Evolutionary conservation across 2,329 filamentous ascomycete genomes (phyloP).

Genomic region (Aspergillus pseudonomiae): DNA sequence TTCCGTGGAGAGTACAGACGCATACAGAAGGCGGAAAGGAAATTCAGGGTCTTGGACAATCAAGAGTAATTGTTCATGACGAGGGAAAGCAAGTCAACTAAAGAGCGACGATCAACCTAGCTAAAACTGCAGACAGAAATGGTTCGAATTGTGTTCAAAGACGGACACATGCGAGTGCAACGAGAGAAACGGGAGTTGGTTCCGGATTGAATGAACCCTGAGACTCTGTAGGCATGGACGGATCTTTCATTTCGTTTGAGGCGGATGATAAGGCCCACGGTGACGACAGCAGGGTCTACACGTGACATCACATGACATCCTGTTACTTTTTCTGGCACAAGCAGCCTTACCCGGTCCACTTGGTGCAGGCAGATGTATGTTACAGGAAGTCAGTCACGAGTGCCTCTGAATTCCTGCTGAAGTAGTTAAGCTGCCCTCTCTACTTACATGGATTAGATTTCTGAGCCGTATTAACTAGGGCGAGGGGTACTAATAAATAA

Average conservation of each 20-base stretch:
- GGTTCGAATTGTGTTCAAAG: neutral
- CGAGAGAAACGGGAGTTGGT: neutral
- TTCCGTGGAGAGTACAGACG: slow-evolving; percentile 20
- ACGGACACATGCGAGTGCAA: slow-evolving; percentile 1
- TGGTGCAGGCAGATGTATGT: neutral
- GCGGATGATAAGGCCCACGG: slow-evolving; percentile 15
- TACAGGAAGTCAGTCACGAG: neutral
- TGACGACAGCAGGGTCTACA: slow-evolving; percentile 16
- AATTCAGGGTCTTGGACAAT: slow-evolving; percentile 5
- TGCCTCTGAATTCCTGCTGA: neutral
- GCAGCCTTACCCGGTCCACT: slow-evolving; percentile 1
- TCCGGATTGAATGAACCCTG: neutral
- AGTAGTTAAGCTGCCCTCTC: neutral
- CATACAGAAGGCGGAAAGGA: slow-evolving; percentile 12
- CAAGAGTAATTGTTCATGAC: slow-evolving; percentile 5
- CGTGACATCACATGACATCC: slow-evolving; percentile 10
- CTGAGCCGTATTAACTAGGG: neutral
- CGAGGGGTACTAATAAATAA: neutral
- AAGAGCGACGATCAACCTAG: neutral
- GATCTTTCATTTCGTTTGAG: slow-evolving; percentile 10
- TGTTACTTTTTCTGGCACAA: slow-evolving; percentile 9
- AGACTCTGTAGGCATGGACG: neutral
- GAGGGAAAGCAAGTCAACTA: slow-evolving; percentile 4
- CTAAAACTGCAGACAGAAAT: neutral
- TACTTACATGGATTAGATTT: neutral